Evolutionary conservation across 805 yeast genomes (phyloP).

Genomic region (Starmerella floris): DNA sequence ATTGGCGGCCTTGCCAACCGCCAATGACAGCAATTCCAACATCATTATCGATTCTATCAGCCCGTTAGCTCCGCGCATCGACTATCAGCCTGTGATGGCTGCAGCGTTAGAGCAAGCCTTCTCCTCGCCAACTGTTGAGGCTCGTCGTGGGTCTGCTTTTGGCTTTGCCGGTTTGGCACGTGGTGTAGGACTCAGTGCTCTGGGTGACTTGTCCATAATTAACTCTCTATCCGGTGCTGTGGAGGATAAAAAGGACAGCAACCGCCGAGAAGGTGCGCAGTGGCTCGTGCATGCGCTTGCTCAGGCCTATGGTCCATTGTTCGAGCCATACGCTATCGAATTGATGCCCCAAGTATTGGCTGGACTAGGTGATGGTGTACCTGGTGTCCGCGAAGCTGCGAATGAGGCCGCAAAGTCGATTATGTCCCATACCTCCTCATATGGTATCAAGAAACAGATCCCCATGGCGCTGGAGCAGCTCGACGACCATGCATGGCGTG

Average conservation of each 20-base stretch:
- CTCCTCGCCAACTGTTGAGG: conserved; percentile 33
- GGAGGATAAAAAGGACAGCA: conserved; percentile 67
- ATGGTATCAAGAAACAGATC: conserved; percentile 78
- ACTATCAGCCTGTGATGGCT: conserved; percentile 44
- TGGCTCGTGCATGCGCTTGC: conserved; percentile 78
- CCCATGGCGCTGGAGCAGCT: conserved; percentile 79
- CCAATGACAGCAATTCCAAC: conserved; percentile 48
- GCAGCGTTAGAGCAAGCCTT: conserved; percentile 48
- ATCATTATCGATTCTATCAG: conserved; percentile 79
- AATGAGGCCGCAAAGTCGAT: conserved; percentile 72
- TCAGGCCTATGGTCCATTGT: conserved; percentile 53
- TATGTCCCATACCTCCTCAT: conserved; percentile 84
- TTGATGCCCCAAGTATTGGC: conserved; percentile 67
- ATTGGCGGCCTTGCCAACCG: conserved; percentile 63
- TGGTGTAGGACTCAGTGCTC: conserved; percentile 72
- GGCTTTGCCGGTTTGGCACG: conserved; percentile 89
- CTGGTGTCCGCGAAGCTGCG: conserved; percentile 83
- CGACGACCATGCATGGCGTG: conserved; percentile 88
- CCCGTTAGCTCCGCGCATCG: conserved; percentile 39
- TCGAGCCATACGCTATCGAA: conserved; percentile 91
- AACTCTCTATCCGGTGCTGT: conserved; percentile 67
- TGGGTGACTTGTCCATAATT: conserved; percentile 64
- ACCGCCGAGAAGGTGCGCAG: conserved; percentile 75
- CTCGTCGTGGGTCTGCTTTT: conserved; percentile 84
- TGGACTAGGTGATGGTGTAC: conserved; percentile 69